A percentile compares a stretch with the other conserved stretches of the same genome.
Evolutionary conservation across 805 yeast genomes (phyloP).

Genomic region (Teunomyces atbi): DNA sequence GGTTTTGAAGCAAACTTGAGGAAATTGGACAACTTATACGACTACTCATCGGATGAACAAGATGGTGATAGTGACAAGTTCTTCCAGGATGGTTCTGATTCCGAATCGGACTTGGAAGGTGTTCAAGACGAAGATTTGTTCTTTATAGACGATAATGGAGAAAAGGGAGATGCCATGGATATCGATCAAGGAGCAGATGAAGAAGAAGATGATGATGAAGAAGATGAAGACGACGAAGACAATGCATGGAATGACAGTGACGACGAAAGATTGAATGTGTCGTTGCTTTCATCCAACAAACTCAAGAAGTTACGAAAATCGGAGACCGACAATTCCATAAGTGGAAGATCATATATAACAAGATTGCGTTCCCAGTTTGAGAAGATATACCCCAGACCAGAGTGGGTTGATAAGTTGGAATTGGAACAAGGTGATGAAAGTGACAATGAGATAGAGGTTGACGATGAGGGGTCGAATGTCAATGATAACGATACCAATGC

Average conservation of each 20-base stretch:
- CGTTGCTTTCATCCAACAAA: constrained; percentile 57
- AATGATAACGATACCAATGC: constrained; percentile 27
- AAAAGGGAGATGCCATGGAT: constrained; percentile 25
- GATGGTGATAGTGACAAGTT: constrained; percentile 20
- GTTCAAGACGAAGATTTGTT: constrained; percentile 42
- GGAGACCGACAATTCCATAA: constrained; percentile 50
- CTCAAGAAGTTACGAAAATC: constrained; percentile 68
- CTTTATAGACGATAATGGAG: constrained; percentile 45
- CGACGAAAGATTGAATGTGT: constrained; percentile 70
- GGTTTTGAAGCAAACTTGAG: constrained; percentile 68
- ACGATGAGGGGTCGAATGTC: constrained; percentile 15
- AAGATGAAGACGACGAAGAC: constrained; percentile 63
- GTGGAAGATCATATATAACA: constrained; percentile 58
- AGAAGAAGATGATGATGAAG: constrained; percentile 34
- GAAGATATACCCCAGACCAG: constrained; percentile 77
- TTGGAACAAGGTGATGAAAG: constrained; percentile 34
- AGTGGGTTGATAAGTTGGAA: constrained; percentile 59
- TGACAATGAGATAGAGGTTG: constrained; percentile 20
- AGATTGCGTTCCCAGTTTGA: constrained; percentile 72
- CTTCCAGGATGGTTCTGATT: constrained; percentile 11
- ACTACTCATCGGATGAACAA: constrained; percentile 41
- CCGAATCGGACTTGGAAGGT: constrained; percentile 25
- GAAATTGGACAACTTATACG: constrained; percentile 56
- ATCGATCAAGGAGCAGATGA: constrained; percentile 17
- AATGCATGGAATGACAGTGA: constrained; percentile 84